These are phyloP conservation scores for Sphagnurus paluster DNA, from an alignment of 1,284 basidiomycete species.

Conservation along the genomic window DNA sequence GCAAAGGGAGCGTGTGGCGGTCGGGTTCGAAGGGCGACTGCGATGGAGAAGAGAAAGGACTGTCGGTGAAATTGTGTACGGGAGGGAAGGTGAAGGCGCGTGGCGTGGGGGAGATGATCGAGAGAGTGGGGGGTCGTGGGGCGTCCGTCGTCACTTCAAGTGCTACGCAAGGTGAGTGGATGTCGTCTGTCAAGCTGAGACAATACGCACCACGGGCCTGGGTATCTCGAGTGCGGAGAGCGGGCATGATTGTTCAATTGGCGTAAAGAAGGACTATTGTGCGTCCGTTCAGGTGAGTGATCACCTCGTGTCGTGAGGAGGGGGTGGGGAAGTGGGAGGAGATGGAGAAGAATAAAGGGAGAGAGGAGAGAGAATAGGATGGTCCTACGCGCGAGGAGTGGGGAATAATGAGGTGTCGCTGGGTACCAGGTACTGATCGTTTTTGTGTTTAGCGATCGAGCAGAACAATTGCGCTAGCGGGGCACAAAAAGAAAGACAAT, in stretches of 20 bases:
- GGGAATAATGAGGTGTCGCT: conserved; percentile 47
- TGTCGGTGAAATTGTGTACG: conserved; percentile 50
- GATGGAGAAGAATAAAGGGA: conserved; percentile 25
- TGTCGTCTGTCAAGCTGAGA: conserved; percentile 14
- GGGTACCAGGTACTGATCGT: conserved; percentile 30
- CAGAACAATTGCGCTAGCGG: conserved; percentile 65
- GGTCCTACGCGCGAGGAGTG: conserved; percentile 30
- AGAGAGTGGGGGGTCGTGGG: conserved; percentile 55
- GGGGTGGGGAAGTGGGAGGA: conserved; percentile 8
- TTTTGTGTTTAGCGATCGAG: conserved; percentile 43
- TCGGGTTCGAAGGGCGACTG: conserved; percentile 71
- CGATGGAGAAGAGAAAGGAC: conserved; percentile 65
- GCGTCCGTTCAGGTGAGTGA: conserved; percentile 15
- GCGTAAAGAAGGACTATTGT: conserved; percentile 7
- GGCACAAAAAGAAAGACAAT: conserved; percentile 62
- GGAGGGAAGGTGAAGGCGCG: conserved; percentile 72
- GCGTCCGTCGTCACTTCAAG: conserved; percentile 74
- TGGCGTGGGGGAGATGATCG: conserved; percentile 74
- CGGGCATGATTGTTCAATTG: conserved; percentile 59
- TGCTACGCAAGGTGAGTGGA: conserved; percentile 43
- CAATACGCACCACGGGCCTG: conserved; percentile 54
- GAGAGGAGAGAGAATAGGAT: too few relatives aligned
- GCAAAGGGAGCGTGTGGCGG: conserved; percentile 52
- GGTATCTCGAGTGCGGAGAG: conserved; percentile 72
- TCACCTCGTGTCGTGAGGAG: conserved; percentile 19